phyloP scores from a whole-genome alignment of 208 protist genomes.

The Tritrichomonas foetus region DNA sequence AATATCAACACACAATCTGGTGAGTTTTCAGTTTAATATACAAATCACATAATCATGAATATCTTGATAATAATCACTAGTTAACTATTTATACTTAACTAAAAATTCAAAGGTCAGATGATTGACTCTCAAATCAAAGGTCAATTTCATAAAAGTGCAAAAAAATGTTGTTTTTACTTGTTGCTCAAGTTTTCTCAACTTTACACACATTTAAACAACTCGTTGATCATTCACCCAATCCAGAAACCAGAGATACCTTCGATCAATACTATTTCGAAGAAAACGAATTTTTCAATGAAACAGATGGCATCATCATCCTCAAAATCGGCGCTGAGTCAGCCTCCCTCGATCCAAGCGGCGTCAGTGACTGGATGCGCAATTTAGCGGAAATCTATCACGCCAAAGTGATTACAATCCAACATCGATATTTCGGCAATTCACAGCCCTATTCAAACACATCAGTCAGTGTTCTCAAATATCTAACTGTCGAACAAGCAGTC shows the following conservation, averaged over 20 bases:
- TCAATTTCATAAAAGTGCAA: too few relatives aligned
- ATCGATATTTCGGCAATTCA: slow-evolving; percentile 37
- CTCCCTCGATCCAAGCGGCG: background rate
- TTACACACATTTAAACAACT: too few relatives aligned
- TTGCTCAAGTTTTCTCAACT: too few relatives aligned
- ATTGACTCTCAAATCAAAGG: too few relatives aligned
- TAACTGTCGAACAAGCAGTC: slow-evolving; percentile 24
- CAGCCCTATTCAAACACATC: background rate
- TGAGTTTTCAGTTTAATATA: too few relatives aligned
- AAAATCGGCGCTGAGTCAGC: background rate
- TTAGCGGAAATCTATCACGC: background rate
- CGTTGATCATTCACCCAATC: too few relatives aligned
- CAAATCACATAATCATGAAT: too few relatives aligned
- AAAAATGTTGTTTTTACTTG: too few relatives aligned
- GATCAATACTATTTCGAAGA: slow-evolving; percentile 21
- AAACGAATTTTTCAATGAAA: background rate
- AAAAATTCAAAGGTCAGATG: too few relatives aligned
- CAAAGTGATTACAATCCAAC: slow-evolving; percentile 6
- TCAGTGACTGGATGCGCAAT: background rate
- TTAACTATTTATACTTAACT: too few relatives aligned
- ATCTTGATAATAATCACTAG: too few relatives aligned
- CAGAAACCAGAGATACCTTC: background rate
- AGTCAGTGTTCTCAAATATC: background rate
- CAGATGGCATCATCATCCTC: background rate
- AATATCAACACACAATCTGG: too few relatives aligned